phyloP scores from a whole-genome alignment of 2,329 filamentous ascomycete species.

The Microdochium paspali region DNA sequence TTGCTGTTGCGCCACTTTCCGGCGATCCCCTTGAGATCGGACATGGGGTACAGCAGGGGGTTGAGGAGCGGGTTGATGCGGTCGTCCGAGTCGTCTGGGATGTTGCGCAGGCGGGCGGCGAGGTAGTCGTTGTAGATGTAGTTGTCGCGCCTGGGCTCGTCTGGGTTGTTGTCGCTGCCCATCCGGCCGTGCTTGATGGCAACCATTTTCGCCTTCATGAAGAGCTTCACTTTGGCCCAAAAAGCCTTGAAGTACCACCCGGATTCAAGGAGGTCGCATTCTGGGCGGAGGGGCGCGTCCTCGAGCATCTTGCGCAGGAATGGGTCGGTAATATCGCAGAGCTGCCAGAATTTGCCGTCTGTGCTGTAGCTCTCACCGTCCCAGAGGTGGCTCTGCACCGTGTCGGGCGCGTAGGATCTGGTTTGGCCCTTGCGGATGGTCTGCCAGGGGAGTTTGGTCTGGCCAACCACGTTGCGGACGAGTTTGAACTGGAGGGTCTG shows the following conservation, averaged over 20 bases:
- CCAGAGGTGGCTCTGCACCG: conserved; percentile 61
- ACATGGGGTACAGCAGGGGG: conserved; percentile 16
- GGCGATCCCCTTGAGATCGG: conserved; percentile 12
- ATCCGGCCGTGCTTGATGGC: conserved; percentile 49
- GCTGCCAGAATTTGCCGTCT: conserved; percentile 88
- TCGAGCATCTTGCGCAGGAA: conserved; percentile 58
- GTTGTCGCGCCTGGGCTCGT: conserved; percentile 19
- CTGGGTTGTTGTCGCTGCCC: conserved; percentile 31
- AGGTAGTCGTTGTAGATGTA: conserved; percentile 31
- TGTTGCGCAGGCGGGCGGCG: conserved; percentile 14
- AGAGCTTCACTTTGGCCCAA: conserved; percentile 72
- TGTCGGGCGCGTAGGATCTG: conserved; percentile 27
- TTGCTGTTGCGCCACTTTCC: conserved; percentile 3
- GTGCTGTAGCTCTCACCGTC: conserved; percentile 65
- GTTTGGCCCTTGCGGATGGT: conserved; percentile 33
- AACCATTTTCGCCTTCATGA: conserved; percentile 81
- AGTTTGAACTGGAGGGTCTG: conserved; percentile 86
- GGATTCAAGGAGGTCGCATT: conserved; percentile 52
- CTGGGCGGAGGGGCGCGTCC: conserved; percentile 45
- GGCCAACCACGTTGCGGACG: conserved; percentile 36
- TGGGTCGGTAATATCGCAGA: conserved; percentile 84
- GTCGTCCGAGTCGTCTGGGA: conserved; percentile 15
- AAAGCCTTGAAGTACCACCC: conserved; percentile 82
- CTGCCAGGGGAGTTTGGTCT: conserved; percentile 39
- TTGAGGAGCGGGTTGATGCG: conserved; percentile 13